phyloP scores from a whole-genome alignment of 306 rosid genomes.

The Castanea crenata region DNA sequence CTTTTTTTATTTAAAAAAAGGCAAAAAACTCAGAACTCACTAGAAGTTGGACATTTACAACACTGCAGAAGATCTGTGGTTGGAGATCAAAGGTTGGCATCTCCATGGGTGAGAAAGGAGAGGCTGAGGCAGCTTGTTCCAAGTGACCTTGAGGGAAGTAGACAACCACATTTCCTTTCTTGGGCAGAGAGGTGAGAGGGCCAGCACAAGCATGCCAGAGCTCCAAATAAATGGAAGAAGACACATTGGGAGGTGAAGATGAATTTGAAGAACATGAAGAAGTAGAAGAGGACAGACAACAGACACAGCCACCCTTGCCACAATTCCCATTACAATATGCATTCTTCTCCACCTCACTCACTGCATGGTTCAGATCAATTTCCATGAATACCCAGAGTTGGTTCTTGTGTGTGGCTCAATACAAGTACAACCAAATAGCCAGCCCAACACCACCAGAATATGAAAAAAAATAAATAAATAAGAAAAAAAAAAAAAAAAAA shows the following conservation, averaged over 20 bases:
- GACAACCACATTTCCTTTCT: slow-evolving; percentile 88
- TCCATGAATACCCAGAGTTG: slow-evolving; percentile 70
- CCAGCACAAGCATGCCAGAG: slow-evolving; percentile 99
- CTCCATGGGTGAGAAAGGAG: slow-evolving; percentile 68
- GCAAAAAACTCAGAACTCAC: slow-evolving; percentile 45
- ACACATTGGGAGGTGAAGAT: slow-evolving; percentile 39
- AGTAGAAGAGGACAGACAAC: slow-evolving; percentile 65
- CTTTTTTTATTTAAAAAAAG: too few species aligned
- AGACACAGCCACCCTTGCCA: slow-evolving; percentile 52
- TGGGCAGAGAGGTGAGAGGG: slow-evolving; percentile 84
- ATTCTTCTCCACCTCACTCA: slow-evolving; percentile 67
- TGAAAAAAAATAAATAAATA: slow-evolving; percentile 9
- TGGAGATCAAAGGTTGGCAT: slow-evolving; percentile 68
- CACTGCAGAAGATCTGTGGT: slow-evolving; percentile 88
- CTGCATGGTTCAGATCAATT: slow-evolving; percentile 95
- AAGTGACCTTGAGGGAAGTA: slow-evolving; percentile 94
- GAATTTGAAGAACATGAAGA: slow-evolving; percentile 69
- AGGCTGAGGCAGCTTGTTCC: slow-evolving; percentile 68
- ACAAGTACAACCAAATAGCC: slow-evolving; percentile 23
- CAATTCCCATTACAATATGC: slow-evolving; percentile 62
- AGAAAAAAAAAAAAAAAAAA: background rate
- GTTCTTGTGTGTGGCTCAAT: slow-evolving; percentile 34
- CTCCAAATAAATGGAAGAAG: slow-evolving; percentile 78
- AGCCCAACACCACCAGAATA: slow-evolving; percentile 23
- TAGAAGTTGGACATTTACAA: slow-evolving; percentile 78